Evolutionary conservation across 2,329 filamentous ascomycete genomes (phyloP), one percentile per base, ranked within the genome.

Genomic region (Aspergillus unguis): DNA sequence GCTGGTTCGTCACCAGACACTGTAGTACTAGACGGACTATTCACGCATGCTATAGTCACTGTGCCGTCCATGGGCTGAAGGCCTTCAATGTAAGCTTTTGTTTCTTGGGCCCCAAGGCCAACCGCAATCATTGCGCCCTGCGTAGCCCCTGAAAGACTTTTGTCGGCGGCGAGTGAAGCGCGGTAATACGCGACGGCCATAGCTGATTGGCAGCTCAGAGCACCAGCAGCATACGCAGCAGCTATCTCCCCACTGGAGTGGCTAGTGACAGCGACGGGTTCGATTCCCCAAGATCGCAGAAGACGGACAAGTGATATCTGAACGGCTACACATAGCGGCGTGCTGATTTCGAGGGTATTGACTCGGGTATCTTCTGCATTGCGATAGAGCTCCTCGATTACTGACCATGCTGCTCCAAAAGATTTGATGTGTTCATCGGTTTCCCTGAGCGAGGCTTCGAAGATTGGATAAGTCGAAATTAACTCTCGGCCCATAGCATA

Each of bases 231-330:
- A 50, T 68, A 71, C 0, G 62, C 60, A 5, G 62, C 45, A 45
- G 56, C 67, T 48, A 70, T 67, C 41, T 70, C 67, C 1, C 68
- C 66, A 23, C 55, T 59, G 0, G 63, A 69, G 48, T 71, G 66
- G 6, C 66, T 63, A 1, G 61, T 49, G 2, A 69, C 65, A 5
- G 52, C 58, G 4, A 32, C 36, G 7, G 57, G 55, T n/a, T 38
- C 28, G 10, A 59, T 17, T 1, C 55, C 50, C 9, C 43, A 32
- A 5, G 40, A 9, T 10, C 28, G 26, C 3, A 58, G 27, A 7
- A 42, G 40, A 26, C 27, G 10, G 3, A 58, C 31, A 11, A 42
- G 40, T 3, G 25, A 28, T n/a, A 42, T 28, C 10, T 42, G 40
- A 5, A 42, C 11, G 4, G 40, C 40, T 4, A 29, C 11, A 11